Conservation (phyloP, 192 early-diverging fungal genomes). For the Umbelopsis sp. region DNA sequence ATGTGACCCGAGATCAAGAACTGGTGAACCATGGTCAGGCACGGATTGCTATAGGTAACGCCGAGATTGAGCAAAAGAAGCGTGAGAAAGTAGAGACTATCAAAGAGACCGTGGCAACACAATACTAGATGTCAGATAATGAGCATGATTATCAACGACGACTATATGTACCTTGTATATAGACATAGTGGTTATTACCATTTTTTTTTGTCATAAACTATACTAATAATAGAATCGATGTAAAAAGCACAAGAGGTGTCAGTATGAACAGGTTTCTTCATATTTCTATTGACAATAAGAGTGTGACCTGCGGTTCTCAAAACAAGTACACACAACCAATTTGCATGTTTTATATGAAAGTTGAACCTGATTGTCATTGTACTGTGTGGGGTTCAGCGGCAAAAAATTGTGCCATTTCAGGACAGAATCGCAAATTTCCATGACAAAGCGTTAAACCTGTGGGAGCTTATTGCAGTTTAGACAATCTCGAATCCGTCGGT, state of each 20-base stretch:
- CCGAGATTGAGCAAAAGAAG: conserved; percentile 13
- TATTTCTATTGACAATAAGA: no score
- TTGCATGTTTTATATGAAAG: not conserved
- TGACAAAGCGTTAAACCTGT: not conserved
- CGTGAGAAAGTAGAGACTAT: not conserved
- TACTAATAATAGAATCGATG: no score
- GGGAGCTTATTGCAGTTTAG: conserved; percentile 4
- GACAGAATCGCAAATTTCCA: not conserved
- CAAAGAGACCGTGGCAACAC: not conserved
- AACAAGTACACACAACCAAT: no score
- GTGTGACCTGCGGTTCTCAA: no score
- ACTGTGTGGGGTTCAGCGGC: not conserved
- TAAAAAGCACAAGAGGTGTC: no score
- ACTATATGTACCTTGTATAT: no score
- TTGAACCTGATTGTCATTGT: not conserved
- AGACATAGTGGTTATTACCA: no score
- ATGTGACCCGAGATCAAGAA: conserved; percentile 1
- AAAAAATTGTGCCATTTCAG: conserved; percentile 15
- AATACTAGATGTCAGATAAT: not conserved
- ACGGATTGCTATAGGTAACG: not conserved
- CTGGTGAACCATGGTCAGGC: not conserved
- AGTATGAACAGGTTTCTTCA: no score
- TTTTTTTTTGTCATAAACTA: no score
- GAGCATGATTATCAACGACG: no score
- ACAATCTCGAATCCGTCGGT: no score